Percentiles rank a stretch among this genome's conserved stretches.
These are phyloP conservation scores for Pyrus communis DNA, from an alignment of 306 rosid species.

Conservation along the genomic window DNA sequence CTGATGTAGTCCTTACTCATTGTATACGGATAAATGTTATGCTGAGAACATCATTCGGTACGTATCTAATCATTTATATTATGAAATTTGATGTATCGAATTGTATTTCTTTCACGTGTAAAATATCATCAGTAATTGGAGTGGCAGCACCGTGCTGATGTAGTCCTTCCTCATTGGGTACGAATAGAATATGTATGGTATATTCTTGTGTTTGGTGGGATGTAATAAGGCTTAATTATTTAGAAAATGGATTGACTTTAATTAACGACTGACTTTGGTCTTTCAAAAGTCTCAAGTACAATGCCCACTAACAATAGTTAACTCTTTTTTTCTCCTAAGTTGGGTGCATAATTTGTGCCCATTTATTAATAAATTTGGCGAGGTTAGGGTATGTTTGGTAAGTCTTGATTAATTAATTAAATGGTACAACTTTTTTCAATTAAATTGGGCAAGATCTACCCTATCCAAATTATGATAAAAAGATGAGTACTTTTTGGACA, in stretches of 20 bases:
- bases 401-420: not conserved
- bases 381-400: not conserved
- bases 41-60: fast-evolving
- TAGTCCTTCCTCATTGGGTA: too few species aligned
- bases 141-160: too few species aligned
- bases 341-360: not conserved
- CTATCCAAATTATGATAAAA: too few species aligned
- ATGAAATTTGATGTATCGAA: fast-evolving
- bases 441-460: too few species aligned
- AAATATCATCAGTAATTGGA: too few species aligned
- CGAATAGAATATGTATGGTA: too few species aligned
- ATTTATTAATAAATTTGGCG: not conserved
- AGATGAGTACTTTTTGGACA: too few species aligned
- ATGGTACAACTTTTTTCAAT: too few species aligned
- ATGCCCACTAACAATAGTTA: not conserved
- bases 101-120: fast-evolving
- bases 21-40: not conserved
- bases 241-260: not conserved
- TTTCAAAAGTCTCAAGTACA: not conserved
- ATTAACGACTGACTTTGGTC: not conserved
- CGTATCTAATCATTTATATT: too few species aligned
- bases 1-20: not conserved
- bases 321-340: not conserved
- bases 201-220: not conserved
- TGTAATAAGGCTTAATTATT: not conserved